These are phyloP conservation scores for Verticillium klebahnii DNA, from an alignment of 2,329 filamentous ascomycete genomes.

Conservation along the genomic window DNA sequence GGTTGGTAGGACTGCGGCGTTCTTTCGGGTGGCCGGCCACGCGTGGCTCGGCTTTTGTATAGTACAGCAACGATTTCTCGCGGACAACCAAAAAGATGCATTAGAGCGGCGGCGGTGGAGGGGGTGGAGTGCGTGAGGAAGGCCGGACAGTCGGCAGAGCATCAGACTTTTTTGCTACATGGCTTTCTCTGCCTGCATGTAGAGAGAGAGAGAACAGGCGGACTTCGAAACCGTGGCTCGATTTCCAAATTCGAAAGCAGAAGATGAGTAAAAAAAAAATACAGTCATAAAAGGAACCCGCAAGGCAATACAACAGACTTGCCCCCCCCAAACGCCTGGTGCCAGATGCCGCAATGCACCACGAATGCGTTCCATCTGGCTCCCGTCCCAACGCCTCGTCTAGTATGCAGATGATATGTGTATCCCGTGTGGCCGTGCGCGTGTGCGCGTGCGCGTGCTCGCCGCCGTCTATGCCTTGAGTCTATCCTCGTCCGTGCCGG, in stretches of 20 bases:
- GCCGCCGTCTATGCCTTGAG: neutral
- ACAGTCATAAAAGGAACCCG: neutral
- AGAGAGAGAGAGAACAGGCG: neutral
- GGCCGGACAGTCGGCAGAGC: neutral
- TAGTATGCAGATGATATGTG: constrained; percentile 2
- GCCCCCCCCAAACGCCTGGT: neutral
- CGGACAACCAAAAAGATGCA: neutral
- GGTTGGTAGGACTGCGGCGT: neutral
- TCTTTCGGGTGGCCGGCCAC: neutral
- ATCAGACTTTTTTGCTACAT: neutral
- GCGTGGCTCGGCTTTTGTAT: neutral
- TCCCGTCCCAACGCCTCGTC: neutral
- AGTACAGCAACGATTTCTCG: neutral
- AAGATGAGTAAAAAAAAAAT: neutral
- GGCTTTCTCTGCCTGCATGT: neutral
- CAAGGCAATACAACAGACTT: neutral
- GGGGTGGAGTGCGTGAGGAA: too few relatives aligned
- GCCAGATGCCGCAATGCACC: neutral
- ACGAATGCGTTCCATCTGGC: neutral
- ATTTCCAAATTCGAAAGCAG: neutral
- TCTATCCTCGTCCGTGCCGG: constrained; percentile 28
- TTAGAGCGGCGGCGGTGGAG: neutral
- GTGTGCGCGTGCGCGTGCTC: neutral
- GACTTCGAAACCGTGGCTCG: neutral
- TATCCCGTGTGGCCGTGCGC: neutral